Evolutionary conservation across 2,329 filamentous ascomycete genomes (phyloP).

Genomic region (Penicillium sp.): DNA sequence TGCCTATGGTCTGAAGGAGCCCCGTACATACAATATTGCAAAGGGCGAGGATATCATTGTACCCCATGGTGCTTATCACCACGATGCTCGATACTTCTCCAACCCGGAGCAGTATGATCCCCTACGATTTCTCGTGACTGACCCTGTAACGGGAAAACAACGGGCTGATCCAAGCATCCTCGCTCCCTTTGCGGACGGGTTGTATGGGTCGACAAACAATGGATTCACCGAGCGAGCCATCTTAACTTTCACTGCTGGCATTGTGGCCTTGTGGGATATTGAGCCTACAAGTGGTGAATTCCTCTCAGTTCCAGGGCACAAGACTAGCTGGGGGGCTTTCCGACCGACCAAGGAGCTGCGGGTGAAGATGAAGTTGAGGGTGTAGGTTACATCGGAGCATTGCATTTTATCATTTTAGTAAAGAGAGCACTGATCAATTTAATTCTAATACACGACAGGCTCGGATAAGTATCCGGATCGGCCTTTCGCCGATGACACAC

Average conservation of each 20-base stretch:
- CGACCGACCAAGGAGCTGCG: constrained; percentile 52
- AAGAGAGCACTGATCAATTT: not conserved
- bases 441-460: not conserved
- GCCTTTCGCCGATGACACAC: constrained; percentile 24
- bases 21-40: constrained; percentile 40
- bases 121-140: constrained; percentile 46
- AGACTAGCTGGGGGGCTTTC: constrained; percentile 49
- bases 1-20: constrained; percentile 21
- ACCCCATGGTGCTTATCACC: constrained; percentile 46
- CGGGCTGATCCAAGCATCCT: constrained; percentile 42
- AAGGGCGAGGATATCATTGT: constrained; percentile 46
- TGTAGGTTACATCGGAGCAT: constrained; percentile 17
- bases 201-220: constrained; percentile 50
- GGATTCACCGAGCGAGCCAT: constrained; percentile 52
- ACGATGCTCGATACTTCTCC: constrained; percentile 40
- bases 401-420: not conserved
- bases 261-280: constrained; percentile 58
- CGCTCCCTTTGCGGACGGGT: constrained; percentile 50
- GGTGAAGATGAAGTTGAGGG: constrained; percentile 51
- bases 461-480: constrained; percentile 25
- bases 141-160: constrained; percentile 35
- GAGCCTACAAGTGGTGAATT: constrained; percentile 43
- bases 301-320: constrained; percentile 53
- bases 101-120: constrained; percentile 46
- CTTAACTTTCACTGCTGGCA: constrained; percentile 50